phyloP scores from a whole-genome alignment of 495 filamentous ascomycete species.

The Lophiotrema nucula region DNA sequence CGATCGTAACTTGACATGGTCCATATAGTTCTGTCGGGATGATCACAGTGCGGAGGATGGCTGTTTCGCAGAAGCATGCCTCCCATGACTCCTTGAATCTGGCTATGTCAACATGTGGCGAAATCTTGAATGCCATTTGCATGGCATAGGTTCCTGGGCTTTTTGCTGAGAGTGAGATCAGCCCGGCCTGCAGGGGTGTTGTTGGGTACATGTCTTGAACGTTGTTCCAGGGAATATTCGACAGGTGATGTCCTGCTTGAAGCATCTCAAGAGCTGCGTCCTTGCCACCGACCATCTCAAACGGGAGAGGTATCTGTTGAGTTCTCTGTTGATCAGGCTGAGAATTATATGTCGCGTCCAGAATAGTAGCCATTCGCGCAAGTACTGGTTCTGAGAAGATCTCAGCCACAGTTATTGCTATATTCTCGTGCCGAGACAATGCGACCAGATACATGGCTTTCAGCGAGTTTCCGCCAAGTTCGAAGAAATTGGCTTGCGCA shows the following conservation, averaged over 20 bases:
- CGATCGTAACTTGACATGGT: too few species aligned
- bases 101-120: constrained; percentile 11
- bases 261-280: too few species aligned
- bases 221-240: too few species aligned
- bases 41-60: constrained; percentile 61
- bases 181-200: constrained; percentile 27
- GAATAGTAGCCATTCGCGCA: too few species aligned
- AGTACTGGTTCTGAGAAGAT: too few species aligned
- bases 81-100: constrained; percentile 47
- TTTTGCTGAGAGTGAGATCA: constrained; percentile 33
- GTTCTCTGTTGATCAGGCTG: too few species aligned
- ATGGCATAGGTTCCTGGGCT: constrained; percentile 26
- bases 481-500: constrained; percentile 36
- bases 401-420: too few species aligned
- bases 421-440: constrained; percentile 21
- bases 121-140: constrained; percentile 25
- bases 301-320: too few species aligned
- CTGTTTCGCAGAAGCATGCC: constrained; percentile 43
- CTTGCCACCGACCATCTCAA: too few species aligned
- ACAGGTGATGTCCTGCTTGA: too few species aligned
- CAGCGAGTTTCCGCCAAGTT: constrained; percentile 36
- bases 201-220: constrained; percentile 27
- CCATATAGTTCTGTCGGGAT: too few species aligned
- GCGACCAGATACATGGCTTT: constrained; percentile 36
- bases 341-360: too few species aligned